Conservation (phyloP, 108 stramenopile species). For the Skeletonema marinoi region DNA sequence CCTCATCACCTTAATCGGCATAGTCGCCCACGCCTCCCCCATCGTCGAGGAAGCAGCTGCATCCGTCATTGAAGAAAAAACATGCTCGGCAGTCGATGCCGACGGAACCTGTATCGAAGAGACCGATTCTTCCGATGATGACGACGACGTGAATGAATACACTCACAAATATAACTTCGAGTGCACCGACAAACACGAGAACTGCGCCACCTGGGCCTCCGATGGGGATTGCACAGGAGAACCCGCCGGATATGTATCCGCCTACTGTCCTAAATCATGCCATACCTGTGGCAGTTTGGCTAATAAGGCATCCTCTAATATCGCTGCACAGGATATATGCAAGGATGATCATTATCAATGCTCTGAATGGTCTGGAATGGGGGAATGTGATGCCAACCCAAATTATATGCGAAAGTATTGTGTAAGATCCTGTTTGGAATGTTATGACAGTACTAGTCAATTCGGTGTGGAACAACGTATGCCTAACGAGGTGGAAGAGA, state of each 20-base stretch:
- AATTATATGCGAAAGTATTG: constrained; percentile 45
- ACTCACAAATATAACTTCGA: background rate
- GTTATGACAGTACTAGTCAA: constrained; percentile 42
- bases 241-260: constrained; percentile 45
- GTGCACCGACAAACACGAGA: constrained; percentile 19
- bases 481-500: background rate
- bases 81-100: background rate
- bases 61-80: background rate
- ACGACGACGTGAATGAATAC: background rate
- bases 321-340: background rate
- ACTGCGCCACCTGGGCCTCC: constrained; percentile 37
- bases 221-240: constrained; percentile 47
- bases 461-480: constrained; percentile 27
- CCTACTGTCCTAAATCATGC: constrained; percentile 21
- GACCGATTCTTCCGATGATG: constrained; percentile 8
- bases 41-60: background rate
- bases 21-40: background rate
- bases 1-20: background rate
- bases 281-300: constrained; percentile 7
- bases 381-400: constrained; percentile 44
- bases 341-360: constrained; percentile 25
- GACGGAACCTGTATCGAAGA: background rate
- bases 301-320: background rate
- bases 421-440: constrained; percentile 30
- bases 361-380: constrained; percentile 23